Base-by-base conservation (phyloP, 441 rosid species). In the Theobroma grandiflorum region DNA sequence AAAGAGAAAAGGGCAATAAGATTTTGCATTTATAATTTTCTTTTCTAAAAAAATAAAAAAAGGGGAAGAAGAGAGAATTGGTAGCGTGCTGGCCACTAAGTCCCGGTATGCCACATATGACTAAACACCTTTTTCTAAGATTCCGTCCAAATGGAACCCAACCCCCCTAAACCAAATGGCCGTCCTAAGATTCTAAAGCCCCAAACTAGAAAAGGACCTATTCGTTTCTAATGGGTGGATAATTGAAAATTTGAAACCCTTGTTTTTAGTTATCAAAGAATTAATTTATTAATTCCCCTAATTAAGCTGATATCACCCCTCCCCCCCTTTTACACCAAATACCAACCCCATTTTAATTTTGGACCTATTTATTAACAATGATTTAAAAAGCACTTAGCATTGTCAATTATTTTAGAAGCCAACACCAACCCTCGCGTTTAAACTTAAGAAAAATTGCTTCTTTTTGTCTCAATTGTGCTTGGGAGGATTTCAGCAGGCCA, bases 121-220 rank as follows among this genome's bases (percentile, higher is more conserved):
- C 65, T 73, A 78, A 50, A 82, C 81, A 75, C 79, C 80, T 84
- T 85, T 90, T 77, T 59, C 80, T 79, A 76, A 85, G 89, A 89
- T 89, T 90, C 88, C 80, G 85, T 68, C 31, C 6, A 53, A 76
- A 80, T 78, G 75, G 63, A 78, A 79, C 86, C 82, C 85, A 55
- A 70, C 57, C 47, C 79, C 89, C 87, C 86, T 45, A 57, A 61
- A 47, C 80, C 88, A 87, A 77, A 47, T 78, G 78, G 89, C 88
- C 92, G 90, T 81, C 94, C 88, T 74, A 82, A 82, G 92, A 87
- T 87, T 90, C 93, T 79, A 78, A 18, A 57, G 71, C 52, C 78
- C 84, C 67, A n/a, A 6, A 49, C 64, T 50, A 31, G 82, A 88
- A 74, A 64, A 81, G 42, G 80, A 88, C 85, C 50, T 42, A 40